Conservation (phyloP, 257 asterid species). For the Solanum okadae region DNA sequence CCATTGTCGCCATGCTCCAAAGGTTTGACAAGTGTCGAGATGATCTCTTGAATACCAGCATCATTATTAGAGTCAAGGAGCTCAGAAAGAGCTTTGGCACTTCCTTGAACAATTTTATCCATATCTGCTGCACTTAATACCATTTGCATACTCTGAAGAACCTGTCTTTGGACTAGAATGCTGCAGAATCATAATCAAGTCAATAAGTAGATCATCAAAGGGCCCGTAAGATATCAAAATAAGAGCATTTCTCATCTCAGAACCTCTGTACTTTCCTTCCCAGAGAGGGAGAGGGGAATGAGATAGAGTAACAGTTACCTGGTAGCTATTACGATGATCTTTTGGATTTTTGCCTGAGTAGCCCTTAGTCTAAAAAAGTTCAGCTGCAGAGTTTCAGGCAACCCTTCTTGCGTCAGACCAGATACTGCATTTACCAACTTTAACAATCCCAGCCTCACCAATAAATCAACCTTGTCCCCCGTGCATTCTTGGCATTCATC, state of each 20-base stretch:
- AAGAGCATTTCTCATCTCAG: background rate
- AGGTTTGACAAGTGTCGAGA: conserved; percentile 32
- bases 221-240: background rate
- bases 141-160: conserved; percentile 45
- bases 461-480: conserved; percentile 68
- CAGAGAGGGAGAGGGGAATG: background rate
- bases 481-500: conserved; percentile 53
- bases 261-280: background rate
- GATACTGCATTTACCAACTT: conserved; percentile 55
- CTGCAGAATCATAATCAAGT: conserved; percentile 17
- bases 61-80: conserved; percentile 47
- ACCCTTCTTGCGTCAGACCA: conserved; percentile 62
- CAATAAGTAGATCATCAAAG: background rate
- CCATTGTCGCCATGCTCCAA: conserved; percentile 1
- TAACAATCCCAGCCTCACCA: conserved; percentile 77
- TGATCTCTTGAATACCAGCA: conserved; percentile 59
- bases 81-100: conserved; percentile 42
- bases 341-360: conserved; percentile 78
- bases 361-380: conserved; percentile 59
- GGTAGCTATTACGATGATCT: conserved; percentile 78
- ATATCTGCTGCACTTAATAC: conserved; percentile 38
- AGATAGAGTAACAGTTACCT: conserved; percentile 33
- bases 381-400: conserved; percentile 92
- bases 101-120: conserved; percentile 37
- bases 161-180: conserved; percentile 65